Conservation (phyloP, 2,329 filamentous ascomycete genomes). For the Amesomyces nigricolor region DNA sequence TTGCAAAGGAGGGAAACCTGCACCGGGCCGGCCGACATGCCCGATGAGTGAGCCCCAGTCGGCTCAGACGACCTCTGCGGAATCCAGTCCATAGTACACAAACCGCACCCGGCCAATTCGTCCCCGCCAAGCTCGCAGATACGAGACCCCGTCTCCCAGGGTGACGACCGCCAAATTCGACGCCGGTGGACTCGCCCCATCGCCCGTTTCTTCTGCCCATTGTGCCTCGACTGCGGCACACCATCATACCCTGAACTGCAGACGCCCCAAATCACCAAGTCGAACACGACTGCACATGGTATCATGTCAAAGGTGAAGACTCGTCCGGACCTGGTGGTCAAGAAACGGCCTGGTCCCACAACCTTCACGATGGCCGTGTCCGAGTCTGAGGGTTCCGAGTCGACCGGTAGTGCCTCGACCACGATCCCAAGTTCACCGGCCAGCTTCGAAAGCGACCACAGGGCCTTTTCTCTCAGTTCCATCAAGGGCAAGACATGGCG, state of each 20-base stretch:
- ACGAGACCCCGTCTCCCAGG: no score
- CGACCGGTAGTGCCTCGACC: conserved; percentile 12
- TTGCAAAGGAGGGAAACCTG: no score
- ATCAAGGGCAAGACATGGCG: conserved; percentile 21
- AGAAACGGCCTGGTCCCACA: not conserved
- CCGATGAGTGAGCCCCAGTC: no score
- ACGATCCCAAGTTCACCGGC: conserved; percentile 21
- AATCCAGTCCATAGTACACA: no score
- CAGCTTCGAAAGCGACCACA: conserved; percentile 20
- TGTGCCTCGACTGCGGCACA: not conserved
- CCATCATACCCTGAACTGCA: not conserved
- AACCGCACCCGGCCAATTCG: no score
- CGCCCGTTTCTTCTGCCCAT: not conserved
- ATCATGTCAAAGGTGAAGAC: conserved; percentile 6
- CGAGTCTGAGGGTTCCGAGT: conserved; percentile 19
- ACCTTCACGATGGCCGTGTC: not conserved
- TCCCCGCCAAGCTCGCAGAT: no score
- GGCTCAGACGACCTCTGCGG: no score
- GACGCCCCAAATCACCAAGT: not conserved
- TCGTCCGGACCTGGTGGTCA: not conserved
- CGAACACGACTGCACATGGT: not conserved
- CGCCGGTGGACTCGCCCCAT: no score
- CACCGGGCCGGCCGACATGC: no score
- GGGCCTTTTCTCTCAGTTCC: conserved; percentile 22
- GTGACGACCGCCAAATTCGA: no score